These are phyloP conservation scores for Tripterygium wilfordii DNA, from an alignment of 177 flowering plant species.

Conservation along the genomic window DNA sequence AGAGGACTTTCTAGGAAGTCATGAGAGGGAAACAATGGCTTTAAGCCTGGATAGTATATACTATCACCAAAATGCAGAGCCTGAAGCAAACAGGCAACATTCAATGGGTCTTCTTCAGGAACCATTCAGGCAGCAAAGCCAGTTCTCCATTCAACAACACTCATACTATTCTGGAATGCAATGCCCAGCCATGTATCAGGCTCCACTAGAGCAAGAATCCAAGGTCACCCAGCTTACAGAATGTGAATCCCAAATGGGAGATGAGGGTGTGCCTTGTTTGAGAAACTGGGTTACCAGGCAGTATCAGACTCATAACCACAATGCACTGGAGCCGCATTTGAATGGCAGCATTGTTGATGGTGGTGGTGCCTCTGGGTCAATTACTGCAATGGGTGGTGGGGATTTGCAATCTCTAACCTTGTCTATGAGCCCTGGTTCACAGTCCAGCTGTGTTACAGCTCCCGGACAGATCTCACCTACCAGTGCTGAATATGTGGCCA, in stretches of 20 bases:
- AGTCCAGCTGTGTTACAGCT: constrained; percentile 39
- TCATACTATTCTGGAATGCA: constrained; percentile 29
- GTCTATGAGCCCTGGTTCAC: constrained; percentile 55
- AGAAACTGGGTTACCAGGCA: constrained; percentile 32
- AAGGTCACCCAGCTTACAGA: constrained; percentile 22
- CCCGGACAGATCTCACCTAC: constrained; percentile 31
- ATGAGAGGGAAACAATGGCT: constrained; percentile 59
- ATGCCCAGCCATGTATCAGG: constrained; percentile 31
- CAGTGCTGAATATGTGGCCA: constrained; percentile 16
- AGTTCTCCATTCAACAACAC: constrained; percentile 21
- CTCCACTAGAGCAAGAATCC: constrained; percentile 18
- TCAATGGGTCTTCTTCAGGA: constrained; percentile 24
- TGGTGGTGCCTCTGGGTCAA: constrained; percentile 19
- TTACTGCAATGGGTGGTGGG: constrained; percentile 24
- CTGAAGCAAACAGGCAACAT: constrained; percentile 32
- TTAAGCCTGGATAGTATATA: constrained; percentile 62
- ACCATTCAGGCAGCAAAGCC: constrained; percentile 13
- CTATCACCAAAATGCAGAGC: constrained; percentile 39
- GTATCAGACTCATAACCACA: too few species aligned
- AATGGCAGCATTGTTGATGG: constrained; percentile 26
- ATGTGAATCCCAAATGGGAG: constrained; percentile 18
- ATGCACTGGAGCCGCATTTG: constrained; percentile 31
- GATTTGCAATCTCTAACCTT: constrained; percentile 45
- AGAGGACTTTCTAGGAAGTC: constrained; percentile 63
- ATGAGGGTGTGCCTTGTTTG: constrained; percentile 22